Evolutionary conservation across 139 green algal genomes (phyloP).

Genomic region (Micractinium sp.): DNA sequence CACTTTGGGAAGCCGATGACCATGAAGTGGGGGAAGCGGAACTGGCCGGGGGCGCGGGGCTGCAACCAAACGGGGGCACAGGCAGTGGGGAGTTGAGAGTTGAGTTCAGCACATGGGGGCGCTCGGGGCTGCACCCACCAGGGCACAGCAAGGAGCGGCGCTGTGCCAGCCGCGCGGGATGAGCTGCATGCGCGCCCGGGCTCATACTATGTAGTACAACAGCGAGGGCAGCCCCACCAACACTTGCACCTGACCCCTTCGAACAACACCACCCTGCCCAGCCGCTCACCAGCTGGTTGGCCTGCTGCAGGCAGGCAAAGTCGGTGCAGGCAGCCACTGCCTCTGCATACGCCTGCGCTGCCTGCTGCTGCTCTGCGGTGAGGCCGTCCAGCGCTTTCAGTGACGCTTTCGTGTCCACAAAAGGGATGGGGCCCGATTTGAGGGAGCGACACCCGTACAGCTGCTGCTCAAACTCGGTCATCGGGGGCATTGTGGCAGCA

Average conservation of each 20-base stretch:
- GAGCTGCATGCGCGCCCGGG: not conserved
- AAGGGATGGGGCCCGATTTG: not conserved
- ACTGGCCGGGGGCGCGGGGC: constrained; percentile 23
- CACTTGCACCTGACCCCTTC: not conserved
- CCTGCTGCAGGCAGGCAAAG: constrained; percentile 6
- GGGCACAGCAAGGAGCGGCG: not conserved
- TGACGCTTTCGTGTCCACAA: not conserved
- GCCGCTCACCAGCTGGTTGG: constrained; percentile 10
- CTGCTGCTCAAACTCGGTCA: constrained; percentile 3
- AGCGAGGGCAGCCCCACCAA: not conserved
- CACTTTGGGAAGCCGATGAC: constrained; percentile 29
- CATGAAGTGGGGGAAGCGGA: constrained; percentile 23
- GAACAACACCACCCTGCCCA: too few species aligned
- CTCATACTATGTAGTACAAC: too few species aligned
- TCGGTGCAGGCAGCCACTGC: constrained; percentile 1
- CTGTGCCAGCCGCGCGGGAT: not conserved
- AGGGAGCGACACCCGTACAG: constrained; percentile 11
- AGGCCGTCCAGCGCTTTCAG: not conserved
- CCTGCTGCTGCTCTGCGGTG: not conserved
- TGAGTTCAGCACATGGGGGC: too few species aligned
- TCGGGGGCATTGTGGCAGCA: too few species aligned
- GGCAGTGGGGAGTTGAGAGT: not conserved
- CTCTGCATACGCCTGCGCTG: not conserved
- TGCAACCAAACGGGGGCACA: not conserved
- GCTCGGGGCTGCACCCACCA: not conserved